These are phyloP conservation scores for Rhizopus arrhizus DNA, from an alignment of 371 early-diverging fungal species.

Conservation along the genomic window DNA sequence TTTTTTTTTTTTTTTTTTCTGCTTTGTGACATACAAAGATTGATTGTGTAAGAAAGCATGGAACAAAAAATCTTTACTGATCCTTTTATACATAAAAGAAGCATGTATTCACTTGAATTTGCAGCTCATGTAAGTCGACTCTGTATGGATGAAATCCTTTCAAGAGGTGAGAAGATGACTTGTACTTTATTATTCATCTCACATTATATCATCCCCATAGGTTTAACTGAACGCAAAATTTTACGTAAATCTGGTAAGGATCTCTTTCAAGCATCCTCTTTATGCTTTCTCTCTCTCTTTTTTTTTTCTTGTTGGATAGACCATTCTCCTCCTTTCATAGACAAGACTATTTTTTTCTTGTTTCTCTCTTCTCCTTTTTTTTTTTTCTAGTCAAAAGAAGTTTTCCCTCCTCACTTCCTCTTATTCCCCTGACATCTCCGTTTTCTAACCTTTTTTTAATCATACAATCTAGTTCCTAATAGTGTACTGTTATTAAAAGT, in stretches of 20 bases:
- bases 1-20: no score
- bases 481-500: conserved; percentile 45
- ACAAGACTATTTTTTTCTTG: neutral
- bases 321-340: no score
- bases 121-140: conserved; percentile 42
- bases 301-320: no score
- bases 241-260: conserved; percentile 46
- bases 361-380: neutral
- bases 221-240: conserved; percentile 48
- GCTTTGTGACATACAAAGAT: no score
- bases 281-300: no score
- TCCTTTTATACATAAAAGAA: conserved; percentile 1
- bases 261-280: neutral
- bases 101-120: conserved; percentile 40
- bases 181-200: no score
- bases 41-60: neutral
- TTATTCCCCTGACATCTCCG: neutral
- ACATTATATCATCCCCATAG: conserved; percentile 12
- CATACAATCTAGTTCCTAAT: conserved; percentile 34
- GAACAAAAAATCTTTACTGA: neutral
- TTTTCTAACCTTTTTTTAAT: neutral
- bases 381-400: neutral
- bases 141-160: conserved; percentile 48
- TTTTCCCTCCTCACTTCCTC: neutral
- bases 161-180: conserved; percentile 33